Conservation (phyloP, 805 yeast genomes). For the Saturnispora halmiae region DNA sequence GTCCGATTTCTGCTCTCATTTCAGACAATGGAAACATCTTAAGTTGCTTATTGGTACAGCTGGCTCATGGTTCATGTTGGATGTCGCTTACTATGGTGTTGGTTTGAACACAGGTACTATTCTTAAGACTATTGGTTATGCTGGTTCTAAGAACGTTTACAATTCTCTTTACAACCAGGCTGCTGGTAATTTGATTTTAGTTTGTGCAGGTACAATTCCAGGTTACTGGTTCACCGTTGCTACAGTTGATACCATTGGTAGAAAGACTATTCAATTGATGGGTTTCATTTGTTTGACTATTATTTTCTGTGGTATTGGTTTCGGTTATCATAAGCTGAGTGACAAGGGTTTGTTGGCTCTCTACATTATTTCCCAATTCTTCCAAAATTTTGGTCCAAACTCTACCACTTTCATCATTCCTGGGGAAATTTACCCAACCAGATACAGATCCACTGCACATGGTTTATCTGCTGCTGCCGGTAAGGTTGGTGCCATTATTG, state of each 20-base stretch:
- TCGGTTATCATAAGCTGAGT: constrained; percentile 64
- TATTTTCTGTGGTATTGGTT: constrained; percentile 73
- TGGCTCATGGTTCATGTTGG: constrained; percentile 84
- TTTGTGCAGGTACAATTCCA: constrained; percentile 92
- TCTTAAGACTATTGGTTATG: constrained; percentile 76
- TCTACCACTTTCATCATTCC: constrained; percentile 86
- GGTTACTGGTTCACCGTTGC: constrained; percentile 87
- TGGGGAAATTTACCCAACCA: constrained; percentile 88
- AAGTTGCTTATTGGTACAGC: constrained; percentile 83
- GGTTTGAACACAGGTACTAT: constrained; percentile 75
- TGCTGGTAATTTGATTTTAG: constrained; percentile 86
- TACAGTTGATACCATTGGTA: constrained; percentile 70
- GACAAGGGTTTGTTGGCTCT: constrained; percentile 64
- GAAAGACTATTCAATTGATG: constrained; percentile 71
- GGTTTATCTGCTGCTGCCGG: constrained; percentile 92
- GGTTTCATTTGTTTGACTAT: constrained; percentile 68
- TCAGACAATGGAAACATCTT: constrained; percentile 79
- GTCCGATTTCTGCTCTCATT: constrained; percentile 62
- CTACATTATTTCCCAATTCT: constrained; percentile 75
- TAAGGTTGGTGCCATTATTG: constrained; percentile 88
- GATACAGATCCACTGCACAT: constrained; percentile 92
- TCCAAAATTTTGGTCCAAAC: constrained; percentile 90
- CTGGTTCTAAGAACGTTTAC: constrained; percentile 64
- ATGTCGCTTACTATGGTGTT: constrained; percentile 85
- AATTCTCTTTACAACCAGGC: constrained; percentile 62